A percentile compares a stretch with the other conserved stretches of the same genome.
Evolutionary conservation across 176 grass and related monocot species (phyloP).

Genomic region (Cenchrus purpureus): DNA sequence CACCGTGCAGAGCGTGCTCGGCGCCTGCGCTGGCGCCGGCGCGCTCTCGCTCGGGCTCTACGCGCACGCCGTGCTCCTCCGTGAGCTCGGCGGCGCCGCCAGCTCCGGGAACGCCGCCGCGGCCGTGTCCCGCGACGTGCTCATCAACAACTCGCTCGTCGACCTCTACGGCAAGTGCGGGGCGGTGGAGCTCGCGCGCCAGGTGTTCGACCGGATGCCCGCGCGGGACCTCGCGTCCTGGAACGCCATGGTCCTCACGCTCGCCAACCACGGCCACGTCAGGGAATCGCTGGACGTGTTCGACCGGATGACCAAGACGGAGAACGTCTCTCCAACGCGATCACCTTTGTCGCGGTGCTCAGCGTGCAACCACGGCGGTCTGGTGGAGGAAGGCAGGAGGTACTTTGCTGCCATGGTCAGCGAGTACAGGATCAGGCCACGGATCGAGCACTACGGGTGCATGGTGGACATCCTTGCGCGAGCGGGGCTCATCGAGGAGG

Average conservation of each 20-base stretch:
- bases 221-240: conserved; percentile 64
- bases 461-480: conserved; percentile 87
- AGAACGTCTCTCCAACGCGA: conserved; percentile 54
- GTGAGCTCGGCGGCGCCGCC: conserved; percentile 44
- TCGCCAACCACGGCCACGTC: conserved; percentile 72
- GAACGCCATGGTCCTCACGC: conserved; percentile 82
- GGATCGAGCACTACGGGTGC: conserved; percentile 91
- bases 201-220: conserved; percentile 87
- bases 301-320: conserved; percentile 38
- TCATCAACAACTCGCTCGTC: conserved; percentile 88
- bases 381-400: conserved; percentile 60
- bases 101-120: background rate
- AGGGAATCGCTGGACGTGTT: conserved; percentile 57
- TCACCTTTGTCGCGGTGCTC: conserved; percentile 71
- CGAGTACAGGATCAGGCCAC: conserved; percentile 52
- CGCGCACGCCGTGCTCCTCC: conserved; percentile 70
- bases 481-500: conserved; percentile 71
- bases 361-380: conserved; percentile 82
- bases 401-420: conserved; percentile 65
- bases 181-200: conserved; percentile 51
- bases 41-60: conserved; percentile 75
- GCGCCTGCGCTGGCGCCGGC: conserved; percentile 61
- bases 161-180: conserved; percentile 85
- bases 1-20: conserved; percentile 83
- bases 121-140: conserved; percentile 56